These are phyloP conservation scores for Phyllosticta capitalensis DNA, from an alignment of 2,329 filamentous ascomycete species.

Conservation along the genomic window DNA sequence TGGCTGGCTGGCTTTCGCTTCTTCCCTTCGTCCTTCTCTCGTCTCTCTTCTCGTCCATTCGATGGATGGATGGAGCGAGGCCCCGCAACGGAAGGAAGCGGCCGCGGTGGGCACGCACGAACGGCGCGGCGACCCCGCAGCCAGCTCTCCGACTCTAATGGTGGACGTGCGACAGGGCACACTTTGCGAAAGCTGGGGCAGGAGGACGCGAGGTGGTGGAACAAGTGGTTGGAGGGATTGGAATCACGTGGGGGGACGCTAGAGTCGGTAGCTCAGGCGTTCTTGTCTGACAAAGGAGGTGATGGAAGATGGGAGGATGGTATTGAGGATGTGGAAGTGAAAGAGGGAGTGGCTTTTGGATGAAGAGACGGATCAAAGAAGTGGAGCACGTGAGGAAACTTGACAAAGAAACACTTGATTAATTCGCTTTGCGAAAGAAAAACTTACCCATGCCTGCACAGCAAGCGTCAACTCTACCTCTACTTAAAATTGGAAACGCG, in stretches of 20 bases:
- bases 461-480: neutral
- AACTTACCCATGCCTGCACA: neutral
- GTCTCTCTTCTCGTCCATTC: too few relatives aligned
- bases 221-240: neutral
- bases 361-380: neutral
- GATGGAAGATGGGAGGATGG: too few relatives aligned
- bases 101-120: too few relatives aligned
- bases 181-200: neutral
- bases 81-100: too few relatives aligned
- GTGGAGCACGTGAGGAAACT: neutral
- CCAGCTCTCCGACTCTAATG: too few relatives aligned
- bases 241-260: neutral
- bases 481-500: neutral
- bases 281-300: too few relatives aligned
- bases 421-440: neutral
- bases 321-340: neutral
- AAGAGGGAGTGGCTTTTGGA: neutral
- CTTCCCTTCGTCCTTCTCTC: too few relatives aligned
- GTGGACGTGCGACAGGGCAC: neutral
- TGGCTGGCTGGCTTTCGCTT: too few relatives aligned
- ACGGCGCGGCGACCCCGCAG: too few relatives aligned
- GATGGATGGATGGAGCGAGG: too few relatives aligned
- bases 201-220: neutral
- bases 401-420: neutral
- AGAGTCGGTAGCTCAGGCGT: neutral